These are phyloP conservation scores for Escallonia rubra DNA, from an alignment of 129 eudicot species.

Conservation along the genomic window DNA sequence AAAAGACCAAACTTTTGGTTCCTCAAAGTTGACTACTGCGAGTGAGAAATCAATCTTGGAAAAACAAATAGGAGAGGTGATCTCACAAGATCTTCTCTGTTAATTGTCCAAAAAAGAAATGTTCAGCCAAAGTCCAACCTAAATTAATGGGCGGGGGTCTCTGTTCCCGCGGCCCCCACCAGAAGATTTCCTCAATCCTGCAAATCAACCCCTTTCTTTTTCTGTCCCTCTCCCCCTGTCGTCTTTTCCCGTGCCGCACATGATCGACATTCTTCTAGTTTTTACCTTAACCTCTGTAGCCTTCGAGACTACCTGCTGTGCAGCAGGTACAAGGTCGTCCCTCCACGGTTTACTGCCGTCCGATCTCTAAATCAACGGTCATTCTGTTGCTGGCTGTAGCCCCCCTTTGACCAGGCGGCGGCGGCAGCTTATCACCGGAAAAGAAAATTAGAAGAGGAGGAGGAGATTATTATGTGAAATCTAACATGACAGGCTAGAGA, in stretches of 20 bases:
- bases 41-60: conserved; percentile 4
- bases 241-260: neutral
- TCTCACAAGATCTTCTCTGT: conserved; percentile 11
- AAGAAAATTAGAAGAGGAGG: too few relatives aligned
- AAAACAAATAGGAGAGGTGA: neutral
- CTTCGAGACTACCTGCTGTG: too few relatives aligned
- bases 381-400: too few relatives aligned
- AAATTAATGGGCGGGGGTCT: conserved; percentile 5
- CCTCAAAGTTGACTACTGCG: neutral
- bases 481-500: too few relatives aligned
- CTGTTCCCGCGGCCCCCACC: conserved; percentile 26
- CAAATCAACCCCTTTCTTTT: conserved; percentile 25
- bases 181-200: conserved; percentile 31
- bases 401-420: too few relatives aligned
- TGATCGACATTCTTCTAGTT: neutral
- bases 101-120: neutral
- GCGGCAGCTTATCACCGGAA: too few relatives aligned
- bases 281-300: neutral
- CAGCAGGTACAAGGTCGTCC: too few relatives aligned
- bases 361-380: too few relatives aligned
- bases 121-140: conserved; percentile 26
- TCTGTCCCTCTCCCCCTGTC: neutral
- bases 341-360: too few relatives aligned
- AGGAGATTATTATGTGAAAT: too few relatives aligned
- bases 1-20: too few relatives aligned